These are phyloP conservation scores for Epithele typhae DNA, from an alignment of 768 basidiomycete genomes.

Conservation along the genomic window DNA sequence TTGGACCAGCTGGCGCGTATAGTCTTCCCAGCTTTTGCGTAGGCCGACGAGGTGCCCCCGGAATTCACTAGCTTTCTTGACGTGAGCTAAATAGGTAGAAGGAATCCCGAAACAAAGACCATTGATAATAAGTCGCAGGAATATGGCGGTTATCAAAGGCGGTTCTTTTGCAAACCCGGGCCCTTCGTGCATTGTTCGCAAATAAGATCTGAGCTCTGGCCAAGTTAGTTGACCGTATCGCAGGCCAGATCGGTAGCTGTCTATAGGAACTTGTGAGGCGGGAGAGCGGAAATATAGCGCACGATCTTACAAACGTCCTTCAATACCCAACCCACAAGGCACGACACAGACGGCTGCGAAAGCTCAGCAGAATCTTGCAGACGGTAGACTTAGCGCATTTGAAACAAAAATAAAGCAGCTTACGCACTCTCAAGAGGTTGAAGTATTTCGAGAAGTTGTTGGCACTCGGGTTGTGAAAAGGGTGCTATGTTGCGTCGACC, in stretches of 20 bases:
- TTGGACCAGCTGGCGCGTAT: conserved; percentile 45
- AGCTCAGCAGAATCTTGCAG: background rate
- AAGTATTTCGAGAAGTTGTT: conserved; percentile 39
- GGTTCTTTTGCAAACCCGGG: conserved; percentile 1
- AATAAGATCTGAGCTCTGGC: conserved; percentile 23
- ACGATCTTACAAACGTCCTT: conserved; percentile 41
- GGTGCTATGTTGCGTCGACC: conserved; percentile 42
- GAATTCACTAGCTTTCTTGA: conserved; percentile 44
- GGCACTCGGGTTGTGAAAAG: conserved; percentile 51
- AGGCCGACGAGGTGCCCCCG: conserved; percentile 44
- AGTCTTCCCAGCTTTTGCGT: conserved; percentile 46
- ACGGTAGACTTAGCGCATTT: too few species aligned
- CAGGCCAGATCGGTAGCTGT: conserved; percentile 43
- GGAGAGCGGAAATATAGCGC: background rate
- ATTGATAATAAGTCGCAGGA: conserved; percentile 37
- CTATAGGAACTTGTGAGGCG: conserved; percentile 6
- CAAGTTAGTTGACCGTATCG: conserved; percentile 39
- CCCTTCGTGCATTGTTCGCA: conserved; percentile 4
- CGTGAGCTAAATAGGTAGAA: conserved; percentile 44
- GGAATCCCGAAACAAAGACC: conserved; percentile 50
- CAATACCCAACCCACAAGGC: conserved; percentile 47
- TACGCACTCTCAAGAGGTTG: conserved; percentile 12
- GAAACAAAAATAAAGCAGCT: too few species aligned
- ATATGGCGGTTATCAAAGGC: conserved; percentile 17
- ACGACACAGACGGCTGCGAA: conserved; percentile 36